Percentiles rank a stretch among this genome's conserved stretches.
Evolutionary conservation across 305 asterid genomes (phyloP).

Genomic region (Solanum aculeatissimum): DNA sequence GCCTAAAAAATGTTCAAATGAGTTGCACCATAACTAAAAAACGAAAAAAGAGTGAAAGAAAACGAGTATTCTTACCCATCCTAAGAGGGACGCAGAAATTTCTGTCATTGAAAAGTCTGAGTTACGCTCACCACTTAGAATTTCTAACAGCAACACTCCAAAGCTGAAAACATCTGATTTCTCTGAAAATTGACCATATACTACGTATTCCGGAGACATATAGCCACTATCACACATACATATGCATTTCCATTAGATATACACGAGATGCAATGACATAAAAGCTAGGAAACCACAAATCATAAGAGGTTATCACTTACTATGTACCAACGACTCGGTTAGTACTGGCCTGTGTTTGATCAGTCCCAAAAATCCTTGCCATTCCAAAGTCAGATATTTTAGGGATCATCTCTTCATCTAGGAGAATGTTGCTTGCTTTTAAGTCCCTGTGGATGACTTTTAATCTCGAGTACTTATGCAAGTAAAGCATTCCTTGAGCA

Average conservation of each 20-base stretch:
- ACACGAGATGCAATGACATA: background rate
- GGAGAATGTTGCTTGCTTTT: conserved; percentile 13
- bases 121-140: background rate
- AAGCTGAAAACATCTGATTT: conserved; percentile 4
- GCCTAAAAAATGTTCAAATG: background rate
- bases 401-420: conserved; percentile 14
- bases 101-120: background rate
- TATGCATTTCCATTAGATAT: background rate
- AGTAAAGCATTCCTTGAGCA: conserved; percentile 17
- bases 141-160: background rate
- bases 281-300: background rate
- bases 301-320: conserved; percentile 5
- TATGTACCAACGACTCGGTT: conserved; percentile 10
- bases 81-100: background rate
- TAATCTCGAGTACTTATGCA: conserved; percentile 12
- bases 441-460: conserved; percentile 15
- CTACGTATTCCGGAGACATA: background rate
- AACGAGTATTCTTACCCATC: background rate
- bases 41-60: background rate
- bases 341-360: conserved; percentile 10
- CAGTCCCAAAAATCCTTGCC: conserved; percentile 11
- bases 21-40: background rate
- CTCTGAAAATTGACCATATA: background rate
- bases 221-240: background rate
- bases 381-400: conserved; percentile 19